Conservation (phyloP, 495 filamentous ascomycete species). For the Penicillium maclennaniae region DNA sequence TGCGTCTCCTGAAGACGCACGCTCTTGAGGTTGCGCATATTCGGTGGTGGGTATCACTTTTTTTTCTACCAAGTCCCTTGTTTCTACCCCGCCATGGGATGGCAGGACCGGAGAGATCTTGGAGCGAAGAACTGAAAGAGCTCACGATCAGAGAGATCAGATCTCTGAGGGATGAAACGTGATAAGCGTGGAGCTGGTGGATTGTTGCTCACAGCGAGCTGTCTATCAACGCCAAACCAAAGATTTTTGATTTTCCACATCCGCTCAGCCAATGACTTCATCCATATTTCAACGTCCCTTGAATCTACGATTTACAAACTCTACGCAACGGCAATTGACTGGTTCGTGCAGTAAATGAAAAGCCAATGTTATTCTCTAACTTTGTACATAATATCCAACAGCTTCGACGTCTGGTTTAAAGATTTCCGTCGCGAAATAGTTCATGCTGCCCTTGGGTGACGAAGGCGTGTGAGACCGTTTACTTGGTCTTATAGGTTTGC, state of each 20-base stretch:
- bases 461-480: slow-evolving; percentile 23
- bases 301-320: slow-evolving; percentile 13
- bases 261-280: slow-evolving; percentile 50
- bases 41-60: slow-evolving; percentile 23
- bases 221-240: slow-evolving; percentile 31
- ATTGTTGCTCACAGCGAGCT: background rate
- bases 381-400: slow-evolving; percentile 42
- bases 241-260: slow-evolving; percentile 45
- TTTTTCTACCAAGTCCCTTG: slow-evolving; percentile 15
- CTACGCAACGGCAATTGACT: slow-evolving; percentile 24
- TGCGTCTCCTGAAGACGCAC: slow-evolving; percentile 59
- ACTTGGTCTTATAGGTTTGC: slow-evolving; percentile 74
- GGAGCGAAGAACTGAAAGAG: slow-evolving; percentile 5
- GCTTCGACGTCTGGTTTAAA: slow-evolving; percentile 23
- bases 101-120: slow-evolving; percentile 8
- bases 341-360: slow-evolving; percentile 14
- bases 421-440: slow-evolving; percentile 19
- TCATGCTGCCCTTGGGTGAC: slow-evolving; percentile 18
- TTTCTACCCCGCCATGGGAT: slow-evolving; percentile 43
- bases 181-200: background rate
- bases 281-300: slow-evolving; percentile 38
- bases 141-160: slow-evolving; percentile 6
- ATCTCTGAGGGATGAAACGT: background rate
- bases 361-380: slow-evolving; percentile 37
- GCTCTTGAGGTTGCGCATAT: slow-evolving; percentile 78